Evolutionary conservation across 1,284 basidiomycete species (phyloP).

Genomic region (Sporisorium exsertum): DNA sequence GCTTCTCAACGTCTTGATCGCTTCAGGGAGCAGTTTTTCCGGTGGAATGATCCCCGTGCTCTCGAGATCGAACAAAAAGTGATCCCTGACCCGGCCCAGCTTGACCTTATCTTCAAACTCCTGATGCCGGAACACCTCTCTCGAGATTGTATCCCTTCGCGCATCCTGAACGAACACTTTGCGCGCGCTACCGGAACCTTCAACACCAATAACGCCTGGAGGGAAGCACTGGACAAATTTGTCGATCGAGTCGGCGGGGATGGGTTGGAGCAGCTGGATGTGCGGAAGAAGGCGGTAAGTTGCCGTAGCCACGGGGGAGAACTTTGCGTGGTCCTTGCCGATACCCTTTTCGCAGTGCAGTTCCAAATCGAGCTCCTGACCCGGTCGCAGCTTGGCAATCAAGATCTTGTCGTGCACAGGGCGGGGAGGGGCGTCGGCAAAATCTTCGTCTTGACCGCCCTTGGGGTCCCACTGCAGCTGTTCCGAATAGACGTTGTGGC

Average conservation of each 20-base stretch:
- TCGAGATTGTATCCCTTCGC: conserved; percentile 88
- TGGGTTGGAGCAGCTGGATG: conserved; percentile 81
- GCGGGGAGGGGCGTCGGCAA: conserved; percentile 74
- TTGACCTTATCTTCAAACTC: conserved; percentile 89
- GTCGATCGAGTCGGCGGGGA: conserved; percentile 75
- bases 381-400: conserved; percentile 91
- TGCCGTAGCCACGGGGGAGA: conserved; percentile 82
- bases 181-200: conserved; percentile 73
- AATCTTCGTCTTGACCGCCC: conserved; percentile 79
- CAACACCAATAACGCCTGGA: conserved; percentile 84
- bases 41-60: conserved; percentile 89
- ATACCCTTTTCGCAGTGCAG: conserved; percentile 92
- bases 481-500: conserved; percentile 76
- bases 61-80: conserved; percentile 93
- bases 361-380: conserved; percentile 85
- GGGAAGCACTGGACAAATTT: conserved; percentile 92
- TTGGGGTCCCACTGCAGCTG: conserved; percentile 85
- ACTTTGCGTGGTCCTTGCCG: conserved; percentile 98
- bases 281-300: conserved; percentile 92
- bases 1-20: conserved; percentile 82
- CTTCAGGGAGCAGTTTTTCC: conserved; percentile 83
- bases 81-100: conserved; percentile 87
- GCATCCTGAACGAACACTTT: conserved; percentile 77
- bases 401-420: conserved; percentile 88
- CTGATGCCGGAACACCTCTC: conserved; percentile 90